Percentiles rank a stretch among this genome's conserved stretches.
phyloP scores from a whole-genome alignment of 2,329 filamentous ascomycete genomes.

The Pestalotiopsis sp. region DNA sequence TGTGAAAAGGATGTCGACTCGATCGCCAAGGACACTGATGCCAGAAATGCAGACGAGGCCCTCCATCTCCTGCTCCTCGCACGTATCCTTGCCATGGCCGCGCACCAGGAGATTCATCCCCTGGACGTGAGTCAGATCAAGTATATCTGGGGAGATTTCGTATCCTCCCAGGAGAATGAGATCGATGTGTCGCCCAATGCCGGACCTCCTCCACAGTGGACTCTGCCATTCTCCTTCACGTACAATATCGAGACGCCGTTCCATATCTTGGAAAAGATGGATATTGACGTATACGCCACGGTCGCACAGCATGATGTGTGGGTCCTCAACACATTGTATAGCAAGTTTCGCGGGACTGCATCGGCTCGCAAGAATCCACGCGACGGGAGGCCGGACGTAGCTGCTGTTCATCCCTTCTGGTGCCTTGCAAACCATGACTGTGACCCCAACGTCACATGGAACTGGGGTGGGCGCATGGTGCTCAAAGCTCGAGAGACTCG shows the following conservation, averaged over 20 bases:
- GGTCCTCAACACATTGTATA: conserved; percentile 89
- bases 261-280: conserved; percentile 83
- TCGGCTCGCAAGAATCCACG: conserved; percentile 78
- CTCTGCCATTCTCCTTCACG: conserved; percentile 77
- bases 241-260: conserved; percentile 75
- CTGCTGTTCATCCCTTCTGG: conserved; percentile 94
- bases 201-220: conserved; percentile 63
- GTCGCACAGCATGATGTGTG: conserved; percentile 69
- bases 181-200: conserved; percentile 56
- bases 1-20: conserved; percentile 69
- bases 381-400: conserved; percentile 85
- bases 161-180: conserved; percentile 54
- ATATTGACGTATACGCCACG: conserved; percentile 71
- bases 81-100: conserved; percentile 64
- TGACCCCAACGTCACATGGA: conserved; percentile 92
- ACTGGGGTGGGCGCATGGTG: conserved; percentile 82
- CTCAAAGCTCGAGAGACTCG: conserved; percentile 65
- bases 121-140: conserved; percentile 66
- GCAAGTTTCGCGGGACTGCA: conserved; percentile 91
- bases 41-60: conserved; percentile 60
- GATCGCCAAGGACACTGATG: conserved; percentile 66
- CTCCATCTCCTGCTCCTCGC: conserved; percentile 66
- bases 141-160: conserved; percentile 72
- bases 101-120: conserved; percentile 63
- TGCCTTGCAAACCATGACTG: conserved; percentile 96